Evolutionary conservation across 2,329 filamentous ascomycete species (phyloP), one percentile per base, ranked within the genome.

Genomic region (Drechslerella coelobrocha): DNA sequence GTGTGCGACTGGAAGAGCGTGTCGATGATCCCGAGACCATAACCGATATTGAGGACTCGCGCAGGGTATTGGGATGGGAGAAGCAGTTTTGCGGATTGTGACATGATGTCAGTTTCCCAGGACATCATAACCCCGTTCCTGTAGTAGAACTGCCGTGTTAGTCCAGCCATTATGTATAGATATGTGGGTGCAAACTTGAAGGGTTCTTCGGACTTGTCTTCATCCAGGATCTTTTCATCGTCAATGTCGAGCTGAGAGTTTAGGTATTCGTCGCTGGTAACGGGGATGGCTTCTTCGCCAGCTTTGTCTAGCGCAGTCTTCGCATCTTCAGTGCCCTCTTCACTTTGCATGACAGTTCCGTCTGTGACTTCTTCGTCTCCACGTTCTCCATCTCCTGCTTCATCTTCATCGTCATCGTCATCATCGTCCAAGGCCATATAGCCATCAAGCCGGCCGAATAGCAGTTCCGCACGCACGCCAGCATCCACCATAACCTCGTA

Each of bases 91-190:
- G 50, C 60, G 1, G 59, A 50, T 34, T 47, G 50, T 3, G 68
- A 72, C 91, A 96, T 96, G 75, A 96, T 94, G 73, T 88, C 86
- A 1, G 88, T 89, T 79, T 96, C 91, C 91, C 91, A 96, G 39
- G 88, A 84, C 91, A 96, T 96, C 91, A 96, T 96, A 48, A 96
- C 90, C 56, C 90, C 91, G 78, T 96, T 96, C 72, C 86, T 84
- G 73, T 87, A 26, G 2, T 34, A 51, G 19, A 8, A 39, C 47
- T n/a, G 17, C 12, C 85, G 2, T 85, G 83, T 77, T 94, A 90
- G 5, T 94, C 83, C 1, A 94, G 84, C 68, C 88, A 88, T 73
- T 84, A 63, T 84, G 81, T 84, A 82, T 78, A 89, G 89, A 12
- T 84, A 87, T 21, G 91, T 7, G 77, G 76, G 1, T 76, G 75